Conservation (phyloP, 2,329 filamentous ascomycete genomes). For the Colletotrichum zoysiae region DNA sequence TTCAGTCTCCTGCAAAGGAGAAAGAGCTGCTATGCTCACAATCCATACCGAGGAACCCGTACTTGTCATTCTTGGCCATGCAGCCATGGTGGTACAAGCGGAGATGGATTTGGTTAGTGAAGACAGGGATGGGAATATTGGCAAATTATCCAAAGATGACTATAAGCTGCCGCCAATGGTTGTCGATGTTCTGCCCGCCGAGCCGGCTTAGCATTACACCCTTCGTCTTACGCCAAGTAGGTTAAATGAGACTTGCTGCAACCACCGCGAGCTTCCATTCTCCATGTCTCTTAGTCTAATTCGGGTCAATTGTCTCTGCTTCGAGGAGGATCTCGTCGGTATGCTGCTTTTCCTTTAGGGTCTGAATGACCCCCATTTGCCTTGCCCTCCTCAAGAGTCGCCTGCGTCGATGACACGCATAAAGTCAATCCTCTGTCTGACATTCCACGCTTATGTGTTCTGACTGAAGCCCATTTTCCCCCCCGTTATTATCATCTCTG, state of each 20-base stretch:
- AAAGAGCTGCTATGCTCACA: not conserved
- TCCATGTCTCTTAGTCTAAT: not conserved
- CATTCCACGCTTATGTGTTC: not conserved
- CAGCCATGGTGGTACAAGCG: not conserved
- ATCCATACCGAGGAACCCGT: not conserved
- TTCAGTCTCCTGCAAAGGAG: too few relatives aligned
- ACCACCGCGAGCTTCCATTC: not conserved
- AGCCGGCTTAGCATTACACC: not conserved
- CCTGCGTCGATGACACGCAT: not conserved
- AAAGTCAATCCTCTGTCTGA: too few relatives aligned
- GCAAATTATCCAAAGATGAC: not conserved
- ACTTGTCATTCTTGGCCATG: not conserved
- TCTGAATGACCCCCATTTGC: not conserved
- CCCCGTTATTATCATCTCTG: too few relatives aligned
- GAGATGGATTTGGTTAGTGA: not conserved
- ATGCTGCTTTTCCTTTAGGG: not conserved
- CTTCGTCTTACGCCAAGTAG: not conserved
- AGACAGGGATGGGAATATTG: not conserved
- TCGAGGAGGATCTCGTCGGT: too few relatives aligned
- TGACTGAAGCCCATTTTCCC: too few relatives aligned
- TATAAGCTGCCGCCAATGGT: not conserved
- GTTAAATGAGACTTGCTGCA: not conserved
- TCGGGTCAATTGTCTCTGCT: not conserved
- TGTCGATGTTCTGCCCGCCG: not conserved
- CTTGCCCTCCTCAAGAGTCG: not conserved